Evolutionary conservation across 2,329 filamentous ascomycete genomes (phyloP).

Genomic region (Pestalotiopsis sp.): DNA sequence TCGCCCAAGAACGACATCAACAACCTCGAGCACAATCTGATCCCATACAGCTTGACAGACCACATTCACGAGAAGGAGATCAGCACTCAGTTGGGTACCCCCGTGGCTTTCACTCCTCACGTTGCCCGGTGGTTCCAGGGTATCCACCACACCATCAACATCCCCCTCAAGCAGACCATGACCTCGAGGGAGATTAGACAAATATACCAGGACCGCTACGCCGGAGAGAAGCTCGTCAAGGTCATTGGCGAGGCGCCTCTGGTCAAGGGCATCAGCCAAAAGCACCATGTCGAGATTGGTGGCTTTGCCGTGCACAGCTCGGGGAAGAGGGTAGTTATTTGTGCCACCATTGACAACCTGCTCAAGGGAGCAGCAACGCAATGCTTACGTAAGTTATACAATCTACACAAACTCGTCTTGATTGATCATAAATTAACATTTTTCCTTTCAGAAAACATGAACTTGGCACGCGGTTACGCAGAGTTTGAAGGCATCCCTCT

Average conservation of each 20-base stretch:
- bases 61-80: conserved; percentile 97
- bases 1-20: conserved; percentile 91
- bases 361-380: conserved; percentile 93
- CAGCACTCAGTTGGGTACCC: conserved; percentile 71
- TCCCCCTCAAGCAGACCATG: conserved; percentile 86
- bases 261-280: conserved; percentile 82
- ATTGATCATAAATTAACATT: neutral
- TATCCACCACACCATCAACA: conserved; percentile 88
- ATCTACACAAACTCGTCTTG: neutral
- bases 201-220: conserved; percentile 94
- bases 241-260: conserved; percentile 84
- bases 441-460: conserved; percentile 67
- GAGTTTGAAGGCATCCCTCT: conserved; percentile 72
- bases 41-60: conserved; percentile 88
- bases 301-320: conserved; percentile 91
- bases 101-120: conserved; percentile 88
- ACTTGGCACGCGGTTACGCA: conserved; percentile 70
- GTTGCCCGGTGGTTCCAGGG: conserved; percentile 97
- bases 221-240: conserved; percentile 93
- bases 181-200: conserved; percentile 89
- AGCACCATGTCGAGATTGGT: conserved; percentile 91
- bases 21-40: conserved; percentile 81
- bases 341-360: conserved; percentile 91
- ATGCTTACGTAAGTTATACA: conserved; percentile 75
- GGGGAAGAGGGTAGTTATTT: conserved; percentile 92